Conservation (phyloP, 1,284 basidiomycete genomes). For the Paramarasmius palmivorus region DNA sequence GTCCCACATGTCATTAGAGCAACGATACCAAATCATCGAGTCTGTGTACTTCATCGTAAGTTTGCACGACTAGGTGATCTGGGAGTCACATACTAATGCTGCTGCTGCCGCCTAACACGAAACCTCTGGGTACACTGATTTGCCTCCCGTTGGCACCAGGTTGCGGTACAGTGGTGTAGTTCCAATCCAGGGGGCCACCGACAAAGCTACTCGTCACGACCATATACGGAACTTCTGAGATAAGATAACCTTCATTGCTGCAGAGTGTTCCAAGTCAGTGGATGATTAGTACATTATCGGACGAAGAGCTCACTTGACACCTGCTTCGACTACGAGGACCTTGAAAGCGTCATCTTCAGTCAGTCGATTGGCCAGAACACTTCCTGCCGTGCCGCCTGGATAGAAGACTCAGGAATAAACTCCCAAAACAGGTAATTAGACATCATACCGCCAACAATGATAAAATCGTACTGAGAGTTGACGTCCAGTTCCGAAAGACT, state of each 20-base stretch:
- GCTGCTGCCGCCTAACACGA: constrained; percentile 9
- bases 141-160: constrained; percentile 2
- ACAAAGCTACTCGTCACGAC: background rate
- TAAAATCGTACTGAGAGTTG: background rate
- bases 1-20: constrained; percentile 28
- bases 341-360: background rate
- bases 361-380: background rate
- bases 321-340: constrained; percentile 1
- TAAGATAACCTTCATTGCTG: background rate
- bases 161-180: constrained; percentile 11
- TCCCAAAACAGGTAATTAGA: background rate
- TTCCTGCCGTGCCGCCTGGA: background rate
- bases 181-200: constrained; percentile 5
- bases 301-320: background rate
- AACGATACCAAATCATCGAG: constrained; percentile 27
- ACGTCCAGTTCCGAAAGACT: too few species aligned
- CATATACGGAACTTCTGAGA: background rate
- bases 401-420: background rate
- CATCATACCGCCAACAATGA: background rate
- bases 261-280: background rate
- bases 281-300: background rate
- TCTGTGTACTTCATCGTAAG: constrained; percentile 15
- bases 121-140: constrained; percentile 9
- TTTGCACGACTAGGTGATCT: background rate
- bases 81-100: constrained; percentile 8